A percentile compares a stretch with the other conserved stretches of the same genome.
These are phyloP conservation scores for Rhodotorula paludigena DNA, from an alignment of 768 basidiomycete species.

Conservation along the genomic window DNA sequence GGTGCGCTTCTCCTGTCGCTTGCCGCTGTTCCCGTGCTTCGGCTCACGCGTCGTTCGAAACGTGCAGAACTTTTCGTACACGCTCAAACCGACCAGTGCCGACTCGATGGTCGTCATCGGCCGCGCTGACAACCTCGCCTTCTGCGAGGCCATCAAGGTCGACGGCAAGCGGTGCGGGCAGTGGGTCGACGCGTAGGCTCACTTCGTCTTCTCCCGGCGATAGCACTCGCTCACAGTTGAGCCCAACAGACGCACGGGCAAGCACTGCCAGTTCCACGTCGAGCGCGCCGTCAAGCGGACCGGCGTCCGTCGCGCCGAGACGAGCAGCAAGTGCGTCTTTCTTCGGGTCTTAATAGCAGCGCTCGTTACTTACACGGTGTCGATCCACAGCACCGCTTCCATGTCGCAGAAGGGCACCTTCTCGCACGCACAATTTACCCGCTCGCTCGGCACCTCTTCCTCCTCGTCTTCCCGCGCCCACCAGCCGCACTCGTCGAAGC, in stretches of 20 bases:
- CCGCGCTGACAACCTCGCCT: conserved; percentile 76
- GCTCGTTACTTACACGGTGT: not conserved
- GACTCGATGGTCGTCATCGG: conserved; percentile 79
- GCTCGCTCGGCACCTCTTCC: conserved; percentile 8
- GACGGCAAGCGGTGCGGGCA: conserved; percentile 76
- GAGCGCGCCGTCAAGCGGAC: conserved; percentile 70
- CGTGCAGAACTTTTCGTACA: conserved; percentile 64
- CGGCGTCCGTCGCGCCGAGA: conserved; percentile 76
- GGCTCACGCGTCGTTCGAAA: conserved; percentile 45
- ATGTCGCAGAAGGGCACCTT: conserved; percentile 14
- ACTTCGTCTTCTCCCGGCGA: too few relatives aligned
- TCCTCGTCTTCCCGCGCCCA: too few relatives aligned
- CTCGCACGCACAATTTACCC: conserved; percentile 1
- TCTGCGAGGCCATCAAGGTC: conserved; percentile 68
- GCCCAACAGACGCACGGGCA: conserved; percentile 59
- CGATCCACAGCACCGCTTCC: conserved; percentile 55
- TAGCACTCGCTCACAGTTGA: too few relatives aligned
- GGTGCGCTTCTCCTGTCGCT: not conserved
- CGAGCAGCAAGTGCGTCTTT: conserved; percentile 66
- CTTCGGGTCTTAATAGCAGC: not conserved
- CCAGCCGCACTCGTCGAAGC: too few relatives aligned
- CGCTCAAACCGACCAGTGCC: conserved; percentile 76
- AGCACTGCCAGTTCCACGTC: conserved; percentile 88
- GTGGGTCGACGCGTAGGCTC: conserved; percentile 68
- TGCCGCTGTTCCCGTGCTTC: too few relatives aligned